phyloP scores from a whole-genome alignment of 305 asterid genomes.

The Fraxinus dipetala region DNA sequence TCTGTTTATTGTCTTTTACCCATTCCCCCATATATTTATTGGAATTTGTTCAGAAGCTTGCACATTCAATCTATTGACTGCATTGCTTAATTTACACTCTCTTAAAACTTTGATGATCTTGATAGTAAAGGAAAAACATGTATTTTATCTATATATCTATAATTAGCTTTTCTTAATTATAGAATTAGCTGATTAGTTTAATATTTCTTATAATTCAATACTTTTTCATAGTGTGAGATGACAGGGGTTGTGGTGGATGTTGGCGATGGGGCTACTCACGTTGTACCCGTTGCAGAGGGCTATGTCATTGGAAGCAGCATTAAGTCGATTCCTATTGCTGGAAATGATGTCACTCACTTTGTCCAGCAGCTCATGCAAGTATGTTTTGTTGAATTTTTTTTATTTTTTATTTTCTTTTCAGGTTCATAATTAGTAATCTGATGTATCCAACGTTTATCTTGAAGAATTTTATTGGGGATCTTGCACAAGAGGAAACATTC shows the following conservation, averaged over 20 bases:
- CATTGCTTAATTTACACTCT: background rate
- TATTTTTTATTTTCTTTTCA: background rate
- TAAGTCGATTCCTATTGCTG: slow-evolving; percentile 83
- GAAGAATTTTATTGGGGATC: background rate
- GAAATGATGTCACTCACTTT: slow-evolving; percentile 77
- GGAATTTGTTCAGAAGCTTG: background rate
- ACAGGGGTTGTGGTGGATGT: slow-evolving; percentile 93
- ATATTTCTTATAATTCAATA: slow-evolving; percentile 27
- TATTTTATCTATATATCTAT: background rate
- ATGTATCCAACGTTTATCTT: background rate
- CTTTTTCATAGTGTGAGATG: slow-evolving; percentile 81
- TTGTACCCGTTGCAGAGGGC: slow-evolving; percentile 97
- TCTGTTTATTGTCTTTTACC: background rate
- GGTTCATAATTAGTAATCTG: background rate
- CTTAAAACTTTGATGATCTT: background rate
- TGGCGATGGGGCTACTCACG: slow-evolving; percentile 98
- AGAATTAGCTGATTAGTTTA: slow-evolving; percentile 20
- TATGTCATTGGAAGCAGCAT: slow-evolving; percentile 96
- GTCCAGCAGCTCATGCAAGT: slow-evolving; percentile 91
- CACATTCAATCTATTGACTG: background rate
- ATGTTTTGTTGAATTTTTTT: slow-evolving; percentile 20
- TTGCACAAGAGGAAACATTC: background rate
- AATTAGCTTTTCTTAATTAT: background rate
- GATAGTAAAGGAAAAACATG: background rate
- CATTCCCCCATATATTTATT: background rate